Conservation (phyloP, 2,329 filamentous ascomycete species). For the Pezicula radicicola region DNA sequence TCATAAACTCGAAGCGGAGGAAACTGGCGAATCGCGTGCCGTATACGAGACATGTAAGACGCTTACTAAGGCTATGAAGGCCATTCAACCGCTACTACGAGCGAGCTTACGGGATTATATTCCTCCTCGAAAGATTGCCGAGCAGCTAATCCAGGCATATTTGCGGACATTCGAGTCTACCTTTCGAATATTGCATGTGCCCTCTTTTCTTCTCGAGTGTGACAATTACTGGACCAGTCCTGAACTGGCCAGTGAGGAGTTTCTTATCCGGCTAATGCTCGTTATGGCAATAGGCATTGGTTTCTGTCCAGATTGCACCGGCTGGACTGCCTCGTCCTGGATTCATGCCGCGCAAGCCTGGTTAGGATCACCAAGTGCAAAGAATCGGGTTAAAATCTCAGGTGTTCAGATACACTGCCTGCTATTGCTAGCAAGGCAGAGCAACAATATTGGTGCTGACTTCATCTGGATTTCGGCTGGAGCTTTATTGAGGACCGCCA, state of each 20-base stretch:
- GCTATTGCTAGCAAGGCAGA: slow-evolving; percentile 46
- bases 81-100: no score
- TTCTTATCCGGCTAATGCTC: slow-evolving; percentile 20
- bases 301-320: slow-evolving; percentile 11
- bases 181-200: slow-evolving; percentile 43
- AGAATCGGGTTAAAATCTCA: slow-evolving; percentile 42
- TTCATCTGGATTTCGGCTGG: slow-evolving; percentile 49
- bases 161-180: slow-evolving; percentile 38
- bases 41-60: no score
- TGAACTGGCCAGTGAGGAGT: slow-evolving; percentile 6
- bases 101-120: slow-evolving; percentile 4
- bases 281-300: slow-evolving; percentile 20
- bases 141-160: slow-evolving; percentile 37
- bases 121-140: slow-evolving; percentile 21
- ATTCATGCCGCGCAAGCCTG: slow-evolving; percentile 19
- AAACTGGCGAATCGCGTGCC: no score
- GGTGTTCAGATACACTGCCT: slow-evolving; percentile 50
- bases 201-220: slow-evolving; percentile 42
- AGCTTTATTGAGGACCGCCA: slow-evolving; percentile 46
- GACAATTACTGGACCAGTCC: slow-evolving; percentile 34
- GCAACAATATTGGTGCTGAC: slow-evolving; percentile 44
- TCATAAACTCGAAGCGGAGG: no score
- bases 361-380: slow-evolving; percentile 32
- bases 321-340: slow-evolving; percentile 15
- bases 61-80: no score